Base-by-base conservation (phyloP, 179 eudicot genomes). In the Gypsophila paniculata region DNA sequence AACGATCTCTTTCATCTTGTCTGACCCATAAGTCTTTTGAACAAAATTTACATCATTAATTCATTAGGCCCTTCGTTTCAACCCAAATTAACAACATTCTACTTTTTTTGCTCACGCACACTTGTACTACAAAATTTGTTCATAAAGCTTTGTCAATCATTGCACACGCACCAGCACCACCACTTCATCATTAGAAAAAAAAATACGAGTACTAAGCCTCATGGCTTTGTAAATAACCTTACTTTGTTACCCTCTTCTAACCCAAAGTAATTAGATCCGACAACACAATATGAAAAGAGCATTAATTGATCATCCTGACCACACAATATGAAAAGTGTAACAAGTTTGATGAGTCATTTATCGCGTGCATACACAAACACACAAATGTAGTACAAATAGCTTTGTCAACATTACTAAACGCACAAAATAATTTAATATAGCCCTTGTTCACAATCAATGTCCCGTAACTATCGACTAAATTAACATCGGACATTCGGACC, bases 401-500 rank as follows among this genome's bases (percentile, higher is more conserved):
- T 26, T 25, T 48, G 15, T 67, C 70, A 48, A 66, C 21, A 29
- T 29, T 23, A 66, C 22, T 23, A 3, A 11, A 66, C 15, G 57
- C 70, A 48, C 17, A 44, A 36, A 48, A 22, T 8, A 46, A 54
- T 46, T 48, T 9, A 66, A 22, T 18, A 48, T 13, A 48, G 4
- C n/a, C 58, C 70, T 26, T 7, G 6, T 25, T 8, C 5, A 22
- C 55, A 3, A 36, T 2, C 2, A 26, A 25, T 48, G 70, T 46
- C 23, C 2, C 6, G 70, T 48, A 15, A 48, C 49, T 39, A 48
- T 48, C 70, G 32, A 66, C 14, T 23, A 48, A 48, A 13, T 12
- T 8, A 51, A 66, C 70, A 49, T 25, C 11, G 69, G 34, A 65
- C 69, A 36, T 34, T 25, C 11, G 69, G 34, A 65, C 69, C 55